These are phyloP conservation scores for Umbelopsis sp. DNA, from an alignment of 192 early-diverging fungal species.

Conservation along the genomic window DNA sequence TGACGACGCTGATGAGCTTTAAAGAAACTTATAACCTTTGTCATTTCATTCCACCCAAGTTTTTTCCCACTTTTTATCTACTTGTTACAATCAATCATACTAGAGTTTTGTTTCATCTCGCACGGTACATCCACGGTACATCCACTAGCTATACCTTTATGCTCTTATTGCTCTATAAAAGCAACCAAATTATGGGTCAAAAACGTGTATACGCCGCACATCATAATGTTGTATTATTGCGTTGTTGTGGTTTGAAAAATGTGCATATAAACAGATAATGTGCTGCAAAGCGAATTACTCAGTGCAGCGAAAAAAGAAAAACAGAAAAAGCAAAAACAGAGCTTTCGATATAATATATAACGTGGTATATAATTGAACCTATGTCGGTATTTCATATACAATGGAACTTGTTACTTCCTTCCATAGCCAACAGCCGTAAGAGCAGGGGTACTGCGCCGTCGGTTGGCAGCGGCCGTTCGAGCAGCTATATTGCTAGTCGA, in stretches of 20 bases:
- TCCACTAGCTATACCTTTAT: constrained; percentile 6
- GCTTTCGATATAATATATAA: not conserved
- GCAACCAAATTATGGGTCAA: not conserved
- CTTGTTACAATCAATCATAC: not conserved
- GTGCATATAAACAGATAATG: constrained; percentile 8
- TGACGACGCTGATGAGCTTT: constrained; percentile 31
- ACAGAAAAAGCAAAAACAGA: not conserved
- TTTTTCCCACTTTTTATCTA: not conserved
- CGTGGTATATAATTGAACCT: not conserved
- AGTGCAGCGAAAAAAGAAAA: not conserved
- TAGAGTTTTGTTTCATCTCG: constrained; percentile 2
- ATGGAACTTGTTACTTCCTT: not conserved
- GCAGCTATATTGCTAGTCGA: not conserved
- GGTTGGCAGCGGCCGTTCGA: not conserved
- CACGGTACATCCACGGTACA: not conserved
- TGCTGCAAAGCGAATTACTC: not conserved
- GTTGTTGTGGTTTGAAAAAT: not conserved
- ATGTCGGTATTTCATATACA: not conserved
- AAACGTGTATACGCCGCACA: not conserved
- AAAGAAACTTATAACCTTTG: not conserved
- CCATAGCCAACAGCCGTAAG: not conserved
- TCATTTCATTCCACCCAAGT: not conserved
- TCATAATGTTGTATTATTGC: not conserved
- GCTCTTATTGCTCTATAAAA: constrained; percentile 7
- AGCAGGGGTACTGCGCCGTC: not conserved